Percentiles rank a stretch among this genome's conserved stretches.
phyloP scores from a whole-genome alignment of 202 grass and related monocot genomes.

The Zizania palustris region DNA sequence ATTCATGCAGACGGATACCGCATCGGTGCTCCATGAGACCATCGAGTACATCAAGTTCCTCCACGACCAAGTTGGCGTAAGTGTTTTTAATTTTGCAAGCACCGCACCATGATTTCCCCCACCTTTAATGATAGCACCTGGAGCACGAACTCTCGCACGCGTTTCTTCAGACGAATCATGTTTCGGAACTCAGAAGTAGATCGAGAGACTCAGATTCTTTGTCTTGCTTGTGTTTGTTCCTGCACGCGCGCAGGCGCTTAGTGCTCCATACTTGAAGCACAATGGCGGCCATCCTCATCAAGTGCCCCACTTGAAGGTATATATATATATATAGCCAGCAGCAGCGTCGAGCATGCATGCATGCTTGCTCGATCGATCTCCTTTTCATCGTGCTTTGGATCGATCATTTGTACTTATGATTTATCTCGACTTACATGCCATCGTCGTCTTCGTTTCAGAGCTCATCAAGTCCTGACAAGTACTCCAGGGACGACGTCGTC shows the following conservation, averaged over 20 bases:
- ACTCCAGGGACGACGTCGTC: too few species aligned
- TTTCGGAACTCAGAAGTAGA: background rate
- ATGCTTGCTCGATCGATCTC: too few species aligned
- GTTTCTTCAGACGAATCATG: slow-evolving; percentile 47
- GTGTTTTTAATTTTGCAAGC: slow-evolving; percentile 51
- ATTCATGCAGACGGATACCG: slow-evolving; percentile 89
- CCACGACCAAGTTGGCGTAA: slow-evolving; percentile 91
- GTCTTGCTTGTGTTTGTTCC: slow-evolving; percentile 39
- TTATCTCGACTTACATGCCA: background rate
- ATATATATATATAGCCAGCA: too few species aligned
- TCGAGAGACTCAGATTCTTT: slow-evolving; percentile 46
- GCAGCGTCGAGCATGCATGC: slow-evolving; percentile 25
- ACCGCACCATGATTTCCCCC: slow-evolving; percentile 33
- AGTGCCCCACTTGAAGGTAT: slow-evolving; percentile 80
- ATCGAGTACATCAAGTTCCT: slow-evolving; percentile 99
- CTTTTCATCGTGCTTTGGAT: slow-evolving; percentile 24
- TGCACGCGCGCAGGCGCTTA: slow-evolving; percentile 73
- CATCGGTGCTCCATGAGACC: slow-evolving; percentile 97
- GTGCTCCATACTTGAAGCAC: slow-evolving; percentile 86
- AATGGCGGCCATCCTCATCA: slow-evolving; percentile 70
- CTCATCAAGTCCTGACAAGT: slow-evolving; percentile 65
- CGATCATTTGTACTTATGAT: slow-evolving; percentile 38
- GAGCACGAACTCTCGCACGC: slow-evolving; percentile 32
- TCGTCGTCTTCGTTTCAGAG: slow-evolving; percentile 33
- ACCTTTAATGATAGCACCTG: slow-evolving; percentile 50